phyloP scores from a whole-genome alignment of 1,284 basidiomycete species.

The Chalciporus sp. region DNA sequence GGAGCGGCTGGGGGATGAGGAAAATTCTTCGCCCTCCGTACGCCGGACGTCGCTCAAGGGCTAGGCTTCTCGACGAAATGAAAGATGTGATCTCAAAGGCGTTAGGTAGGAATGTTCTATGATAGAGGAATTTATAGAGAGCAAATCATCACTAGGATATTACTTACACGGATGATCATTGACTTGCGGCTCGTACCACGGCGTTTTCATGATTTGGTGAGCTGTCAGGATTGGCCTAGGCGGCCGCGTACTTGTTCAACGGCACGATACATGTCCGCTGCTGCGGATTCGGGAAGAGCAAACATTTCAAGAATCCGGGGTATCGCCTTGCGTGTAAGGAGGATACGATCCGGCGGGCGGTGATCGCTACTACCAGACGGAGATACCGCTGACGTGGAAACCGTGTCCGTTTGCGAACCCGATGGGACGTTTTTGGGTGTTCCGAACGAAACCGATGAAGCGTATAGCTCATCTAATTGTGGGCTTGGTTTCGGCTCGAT shows the following conservation, averaged over 20 bases:
- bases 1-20: not conserved
- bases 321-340: conserved; percentile 58
- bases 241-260: conserved; percentile 54
- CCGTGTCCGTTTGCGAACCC: not conserved
- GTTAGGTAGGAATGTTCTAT: conserved; percentile 6
- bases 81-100: conserved; percentile 8
- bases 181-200: not conserved
- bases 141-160: conserved; percentile 5
- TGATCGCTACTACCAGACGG: not conserved
- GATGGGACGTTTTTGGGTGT: not conserved
- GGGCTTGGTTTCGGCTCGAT: conserved; percentile 57
- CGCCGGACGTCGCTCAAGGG: not conserved
- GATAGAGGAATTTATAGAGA: conserved; percentile 1
- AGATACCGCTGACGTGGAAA: conserved; percentile 3
- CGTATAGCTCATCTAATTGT: conserved; percentile 62
- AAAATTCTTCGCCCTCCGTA: not conserved
- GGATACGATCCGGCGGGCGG: conserved; percentile 26
- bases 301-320: conserved; percentile 51
- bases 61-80: not conserved
- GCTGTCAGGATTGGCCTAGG: conserved; percentile 12
- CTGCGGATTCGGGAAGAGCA: conserved; percentile 46
- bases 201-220: not conserved
- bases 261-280: conserved; percentile 61
- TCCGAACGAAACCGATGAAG: conserved; percentile 12
- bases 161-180: conserved; percentile 13